These are phyloP conservation scores for Emergomyces orientalis DNA, from an alignment of 2,329 filamentous ascomycete genomes.

Conservation along the genomic window DNA sequence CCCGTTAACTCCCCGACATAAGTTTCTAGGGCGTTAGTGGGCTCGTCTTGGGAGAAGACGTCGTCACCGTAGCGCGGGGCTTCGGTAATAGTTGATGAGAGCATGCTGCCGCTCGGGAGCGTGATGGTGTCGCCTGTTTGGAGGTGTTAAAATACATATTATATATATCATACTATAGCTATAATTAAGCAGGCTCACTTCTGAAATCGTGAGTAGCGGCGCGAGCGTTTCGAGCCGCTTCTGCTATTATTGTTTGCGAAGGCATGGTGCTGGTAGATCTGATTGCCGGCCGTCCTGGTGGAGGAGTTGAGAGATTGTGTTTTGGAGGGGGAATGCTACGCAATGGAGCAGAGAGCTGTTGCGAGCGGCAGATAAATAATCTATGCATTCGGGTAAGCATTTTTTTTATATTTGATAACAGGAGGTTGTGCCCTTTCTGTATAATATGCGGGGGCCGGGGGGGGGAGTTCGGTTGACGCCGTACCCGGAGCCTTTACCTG, in stretches of 20 bases:
- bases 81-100: conserved; percentile 63
- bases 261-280: background rate
- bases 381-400: background rate
- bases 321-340: background rate
- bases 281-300: background rate
- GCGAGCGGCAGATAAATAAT: background rate
- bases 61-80: conserved; percentile 63
- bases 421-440: no score
- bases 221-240: background rate
- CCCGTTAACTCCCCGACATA: conserved; percentile 63
- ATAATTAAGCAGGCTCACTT: background rate
- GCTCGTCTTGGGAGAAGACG: conserved; percentile 70
- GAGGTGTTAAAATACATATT: background rate
- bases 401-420: no score
- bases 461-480: background rate
- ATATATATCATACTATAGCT: background rate
- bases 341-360: background rate
- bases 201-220: conserved; percentile 3
- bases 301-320: background rate
- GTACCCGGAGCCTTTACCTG: no score
- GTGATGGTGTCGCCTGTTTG: conserved; percentile 57
- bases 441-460: no score
- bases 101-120: conserved; percentile 70
- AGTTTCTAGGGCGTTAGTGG: conserved; percentile 65
- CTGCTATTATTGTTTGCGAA: background rate